Percentiles rank a stretch among this genome's conserved stretches.
Conservation (phyloP, 2,329 filamentous ascomycete genomes). For the Aureobasidium sp. region DNA sequence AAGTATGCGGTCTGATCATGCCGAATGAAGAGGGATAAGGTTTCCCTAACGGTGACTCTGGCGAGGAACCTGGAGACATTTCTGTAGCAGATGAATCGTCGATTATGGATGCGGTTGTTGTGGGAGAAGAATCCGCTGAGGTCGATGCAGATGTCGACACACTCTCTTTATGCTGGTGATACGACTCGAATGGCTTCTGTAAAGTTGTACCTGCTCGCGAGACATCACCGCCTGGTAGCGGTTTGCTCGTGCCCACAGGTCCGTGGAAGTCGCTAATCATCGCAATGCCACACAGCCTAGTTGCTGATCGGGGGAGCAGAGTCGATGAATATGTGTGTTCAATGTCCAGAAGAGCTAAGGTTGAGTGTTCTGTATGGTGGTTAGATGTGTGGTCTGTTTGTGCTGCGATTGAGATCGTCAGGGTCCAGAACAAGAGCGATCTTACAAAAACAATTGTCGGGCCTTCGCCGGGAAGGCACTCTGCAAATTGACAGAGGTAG, state of each 20-base stretch:
- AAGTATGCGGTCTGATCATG: constrained; percentile 42
- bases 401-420: not conserved
- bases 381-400: not conserved
- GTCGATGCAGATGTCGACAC: constrained; percentile 71
- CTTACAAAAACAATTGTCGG: not conserved
- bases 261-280: not conserved
- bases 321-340: not conserved
- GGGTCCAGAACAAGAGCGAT: not conserved
- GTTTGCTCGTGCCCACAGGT: constrained; percentile 7
- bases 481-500: not conserved
- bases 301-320: not conserved
- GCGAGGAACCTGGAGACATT: constrained; percentile 82
- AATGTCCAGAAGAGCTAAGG: not conserved
- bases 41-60: constrained; percentile 75
- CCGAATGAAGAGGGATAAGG: constrained; percentile 63
- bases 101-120: constrained; percentile 84
- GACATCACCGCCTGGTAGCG: constrained; percentile 10
- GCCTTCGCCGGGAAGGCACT: constrained; percentile 8
- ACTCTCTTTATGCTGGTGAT: constrained; percentile 65
- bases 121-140: constrained; percentile 90
- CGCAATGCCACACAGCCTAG: not conserved
- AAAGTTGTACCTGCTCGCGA: not conserved
- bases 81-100: constrained; percentile 87
- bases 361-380: not conserved
- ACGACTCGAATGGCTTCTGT: constrained; percentile 1